Conservation (phyloP, 257 asterid genomes). For the Lantana camara region DNA sequence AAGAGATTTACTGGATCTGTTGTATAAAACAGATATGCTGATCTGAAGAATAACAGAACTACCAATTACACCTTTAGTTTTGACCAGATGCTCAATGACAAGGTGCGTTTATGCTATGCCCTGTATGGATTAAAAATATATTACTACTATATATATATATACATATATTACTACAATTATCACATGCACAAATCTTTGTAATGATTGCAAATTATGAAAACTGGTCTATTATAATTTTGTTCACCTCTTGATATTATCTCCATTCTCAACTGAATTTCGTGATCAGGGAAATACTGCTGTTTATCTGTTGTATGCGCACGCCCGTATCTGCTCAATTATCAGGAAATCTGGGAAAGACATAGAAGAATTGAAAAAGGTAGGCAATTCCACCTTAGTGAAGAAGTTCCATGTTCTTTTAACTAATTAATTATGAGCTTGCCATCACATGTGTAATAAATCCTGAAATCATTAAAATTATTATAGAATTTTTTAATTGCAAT, state of each 20-base stretch:
- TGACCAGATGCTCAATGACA: slow-evolving; percentile 96
- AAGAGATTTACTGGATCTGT: slow-evolving; percentile 6
- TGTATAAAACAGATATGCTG: slow-evolving; percentile 74
- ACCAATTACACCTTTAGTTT: slow-evolving; percentile 88
- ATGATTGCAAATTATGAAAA: background rate
- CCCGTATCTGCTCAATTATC: slow-evolving; percentile 96
- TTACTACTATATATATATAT: background rate
- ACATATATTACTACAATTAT: background rate
- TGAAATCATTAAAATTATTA: background rate
- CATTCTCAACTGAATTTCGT: slow-evolving; percentile 11
- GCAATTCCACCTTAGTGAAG: background rate
- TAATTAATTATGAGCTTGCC: background rate
- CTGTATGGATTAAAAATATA: background rate
- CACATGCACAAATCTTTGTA: background rate
- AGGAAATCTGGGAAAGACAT: slow-evolving; percentile 83
- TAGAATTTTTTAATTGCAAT: background rate
- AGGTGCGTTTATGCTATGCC: slow-evolving; percentile 45
- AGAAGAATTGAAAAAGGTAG: slow-evolving; percentile 78
- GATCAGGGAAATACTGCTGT: slow-evolving; percentile 99
- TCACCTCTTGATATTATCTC: background rate
- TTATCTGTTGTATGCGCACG: slow-evolving; percentile 92
- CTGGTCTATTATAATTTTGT: slow-evolving; percentile 14
- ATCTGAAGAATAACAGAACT: slow-evolving; percentile 85
- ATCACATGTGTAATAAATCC: background rate
- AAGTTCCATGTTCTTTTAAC: slow-evolving; percentile 4